Evolutionary conservation across 140 eudicot species (phyloP).

Genomic region (Cichorium intybus): DNA sequence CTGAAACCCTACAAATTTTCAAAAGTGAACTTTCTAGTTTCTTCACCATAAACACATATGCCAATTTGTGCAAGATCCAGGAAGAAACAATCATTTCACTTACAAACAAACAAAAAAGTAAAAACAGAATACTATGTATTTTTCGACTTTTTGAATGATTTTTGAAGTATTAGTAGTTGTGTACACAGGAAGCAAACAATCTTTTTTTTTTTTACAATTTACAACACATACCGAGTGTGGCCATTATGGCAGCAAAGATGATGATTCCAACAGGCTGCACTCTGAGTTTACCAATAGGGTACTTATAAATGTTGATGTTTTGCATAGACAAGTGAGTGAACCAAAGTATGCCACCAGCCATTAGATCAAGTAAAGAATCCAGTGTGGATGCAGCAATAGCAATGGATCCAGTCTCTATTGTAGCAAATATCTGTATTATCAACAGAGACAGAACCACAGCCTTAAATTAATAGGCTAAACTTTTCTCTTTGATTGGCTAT

Average conservation of each 20-base stretch:
- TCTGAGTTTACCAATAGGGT: slow-evolving; percentile 91
- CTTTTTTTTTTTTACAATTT: no score
- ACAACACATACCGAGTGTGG: slow-evolving; percentile 76
- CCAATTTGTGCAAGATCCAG: background rate
- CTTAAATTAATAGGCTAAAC: no score
- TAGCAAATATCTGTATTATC: slow-evolving; percentile 70
- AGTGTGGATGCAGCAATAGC: slow-evolving; percentile 98
- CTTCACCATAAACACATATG: background rate
- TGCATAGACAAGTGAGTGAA: slow-evolving; percentile 91
- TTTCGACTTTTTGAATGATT: background rate
- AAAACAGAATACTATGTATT: background rate
- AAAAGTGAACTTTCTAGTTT: background rate
- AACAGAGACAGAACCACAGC: no score
- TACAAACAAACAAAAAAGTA: background rate
- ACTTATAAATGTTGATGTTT: slow-evolving; percentile 65
- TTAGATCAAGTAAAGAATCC: slow-evolving; percentile 87
- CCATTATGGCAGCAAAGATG: slow-evolving; percentile 94
- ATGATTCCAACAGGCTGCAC: slow-evolving; percentile 96
- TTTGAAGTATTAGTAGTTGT: no score
- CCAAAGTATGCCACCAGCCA: slow-evolving; percentile 99
- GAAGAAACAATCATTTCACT: background rate
- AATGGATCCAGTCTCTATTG: slow-evolving; percentile 77
- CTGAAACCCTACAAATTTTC: slow-evolving; percentile 68
- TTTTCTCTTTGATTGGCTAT: no score
- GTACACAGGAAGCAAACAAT: no score